Evolutionary conservation across 2,329 filamentous ascomycete genomes (phyloP).

Genomic region (Colletotrichum horii): DNA sequence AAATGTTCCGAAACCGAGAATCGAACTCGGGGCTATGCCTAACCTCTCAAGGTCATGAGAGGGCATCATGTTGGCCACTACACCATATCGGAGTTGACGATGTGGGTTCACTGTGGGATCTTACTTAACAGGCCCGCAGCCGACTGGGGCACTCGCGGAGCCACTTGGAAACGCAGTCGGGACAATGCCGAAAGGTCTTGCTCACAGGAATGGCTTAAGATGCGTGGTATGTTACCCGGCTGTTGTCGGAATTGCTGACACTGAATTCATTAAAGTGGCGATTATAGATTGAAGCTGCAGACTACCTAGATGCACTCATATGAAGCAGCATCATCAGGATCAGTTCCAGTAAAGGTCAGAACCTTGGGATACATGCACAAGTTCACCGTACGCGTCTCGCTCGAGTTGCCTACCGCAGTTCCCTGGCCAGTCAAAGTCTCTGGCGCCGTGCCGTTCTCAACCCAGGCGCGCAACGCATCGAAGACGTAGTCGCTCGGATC

Average conservation of each 20-base stretch:
- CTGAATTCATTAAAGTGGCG: too few species aligned
- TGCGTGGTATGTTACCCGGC: neutral
- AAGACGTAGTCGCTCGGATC: neutral
- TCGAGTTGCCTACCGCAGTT: neutral
- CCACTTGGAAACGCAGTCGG: neutral
- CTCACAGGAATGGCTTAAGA: neutral
- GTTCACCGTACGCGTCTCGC: neutral
- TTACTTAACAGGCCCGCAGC: neutral
- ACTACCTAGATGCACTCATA: neutral
- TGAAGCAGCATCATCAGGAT: neutral
- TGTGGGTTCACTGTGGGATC: fast-evolving
- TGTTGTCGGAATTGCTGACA: neutral
- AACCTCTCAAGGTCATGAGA: neutral
- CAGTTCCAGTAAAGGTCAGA: neutral
- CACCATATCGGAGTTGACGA: neutral
- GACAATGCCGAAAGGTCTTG: neutral
- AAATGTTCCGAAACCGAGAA: neutral
- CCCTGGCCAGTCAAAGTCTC: neutral
- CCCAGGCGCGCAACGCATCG: neutral
- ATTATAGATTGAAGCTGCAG: neutral
- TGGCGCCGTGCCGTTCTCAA: neutral
- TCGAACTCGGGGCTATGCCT: conserved; percentile 6
- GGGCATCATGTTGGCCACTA: conserved; percentile 4
- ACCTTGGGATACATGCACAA: neutral
- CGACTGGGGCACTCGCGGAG: neutral